Base-by-base conservation (phyloP, 495 filamentous ascomycete genomes). In the Diplogelasinospora grovesii region DNA sequence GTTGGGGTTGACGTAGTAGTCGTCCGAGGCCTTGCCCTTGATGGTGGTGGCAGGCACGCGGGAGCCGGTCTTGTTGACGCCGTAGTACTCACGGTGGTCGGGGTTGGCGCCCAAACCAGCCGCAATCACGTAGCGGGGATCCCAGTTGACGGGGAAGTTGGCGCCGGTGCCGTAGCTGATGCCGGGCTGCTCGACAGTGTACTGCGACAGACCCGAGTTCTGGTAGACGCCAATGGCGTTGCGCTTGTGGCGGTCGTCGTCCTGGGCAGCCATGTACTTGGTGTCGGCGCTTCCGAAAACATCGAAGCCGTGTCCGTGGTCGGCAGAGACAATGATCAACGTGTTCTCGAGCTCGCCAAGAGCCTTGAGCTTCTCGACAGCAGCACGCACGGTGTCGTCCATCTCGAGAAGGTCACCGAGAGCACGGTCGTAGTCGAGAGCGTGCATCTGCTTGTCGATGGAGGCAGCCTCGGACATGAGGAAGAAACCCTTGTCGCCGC, bases 391-490 rank as follows among this genome's bases (percentile, higher is more conserved):
- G 8, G 82, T 83, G 57, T 86, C 81, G 53, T 86, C 83, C 10
- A 87, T 72, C 58, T 87, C 83, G 21, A 87, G 72, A 4, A 88
- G 70, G 44, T 87, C 83, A 35, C 82, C 83, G 0, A 86, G 71
- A 0, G 83, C 77, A 9, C 83, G 81, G 54, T 86, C 81, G 52
- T 88, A 86, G 59, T 85, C 82, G 3, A 88, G 66, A 0, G 66
- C 60, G 61, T 85, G 82, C 83, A 87, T 88, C 62, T 82, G 75
- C 70, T 88, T 86, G 65, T 86, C 82, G 54, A 86, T 82, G 13
- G 77, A 82, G 8, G 82, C 81, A 7, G 77, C 83, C 62, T 87
- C 83, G 3, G 73, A 71, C 82, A 87, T 86, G 49, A 87, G 64
- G 69, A 86, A 84, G 68, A 77, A 87, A 5, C 83, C 82, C 23